Evolutionary conservation across 2,329 filamentous ascomycete genomes (phyloP), one percentile per base, ranked within the genome.

Genomic region (Penicillium sclerotiorum): DNA sequence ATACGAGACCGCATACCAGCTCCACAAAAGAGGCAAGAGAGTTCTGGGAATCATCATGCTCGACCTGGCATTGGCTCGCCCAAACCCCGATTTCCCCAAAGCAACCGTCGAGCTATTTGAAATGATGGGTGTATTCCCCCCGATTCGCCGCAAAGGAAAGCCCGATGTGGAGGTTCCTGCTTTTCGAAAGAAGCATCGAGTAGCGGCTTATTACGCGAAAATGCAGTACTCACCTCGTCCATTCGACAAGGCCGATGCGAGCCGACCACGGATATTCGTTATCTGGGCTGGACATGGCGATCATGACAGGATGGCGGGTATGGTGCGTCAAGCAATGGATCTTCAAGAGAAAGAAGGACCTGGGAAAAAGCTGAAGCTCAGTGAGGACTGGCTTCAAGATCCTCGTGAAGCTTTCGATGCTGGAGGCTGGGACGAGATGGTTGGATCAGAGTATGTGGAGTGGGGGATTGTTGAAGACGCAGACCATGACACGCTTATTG

Each of bases 221-320:
- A 52, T 44, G 27, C 40, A 20, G 21, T 48, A 52, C 41, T 3
- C 18, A 12, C 49, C 49, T 25, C 51, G 48, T 28, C 43, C 48
- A 2, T 30, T 54, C 12, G 13, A 36, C 7, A 35, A n/a, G 2
- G 18, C 4, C 4, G 25, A 45, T 42, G 23, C 38, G 28, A 39
- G 8, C 28, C 36, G 23, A 38, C 25, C 35, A 23, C 42, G 18
- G 23, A 50, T 53, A 25, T 53, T 32, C 18, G 33, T 53, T 3
- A 53, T 53, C 15, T 53, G 50, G 47, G 50, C 50, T 20, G 50
- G 42, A 7, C 50, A 53, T 33, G 50, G 50, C 3, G 47, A 53
- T 27, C 50, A 49, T 50, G 47, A 53, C 18, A n/a, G 50, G 18
- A 36, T 53, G 35, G 9, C 17, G n/a, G 36, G 5, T 12, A 36